Conservation (phyloP, 2,329 filamentous ascomycete genomes). For the Alternaria rosae region DNA sequence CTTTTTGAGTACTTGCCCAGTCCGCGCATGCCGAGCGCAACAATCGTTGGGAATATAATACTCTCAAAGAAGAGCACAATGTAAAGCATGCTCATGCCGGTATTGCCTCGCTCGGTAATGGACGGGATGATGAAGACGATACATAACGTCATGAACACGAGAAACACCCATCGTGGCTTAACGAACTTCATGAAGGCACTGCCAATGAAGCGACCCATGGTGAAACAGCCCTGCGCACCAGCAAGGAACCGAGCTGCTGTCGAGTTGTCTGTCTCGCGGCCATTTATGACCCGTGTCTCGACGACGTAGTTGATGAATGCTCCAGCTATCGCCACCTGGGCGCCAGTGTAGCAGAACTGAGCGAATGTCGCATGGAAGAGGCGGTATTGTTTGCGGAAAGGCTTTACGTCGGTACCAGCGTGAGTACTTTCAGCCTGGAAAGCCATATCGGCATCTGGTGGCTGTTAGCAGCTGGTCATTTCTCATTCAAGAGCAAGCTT, state of each 20-base stretch:
- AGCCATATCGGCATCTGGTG: slow-evolving; percentile 60
- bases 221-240: slow-evolving; percentile 76
- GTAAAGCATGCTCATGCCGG: slow-evolving; percentile 68
- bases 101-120: slow-evolving; percentile 61
- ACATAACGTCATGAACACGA: slow-evolving; percentile 66
- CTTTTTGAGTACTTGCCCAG: slow-evolving; percentile 79
- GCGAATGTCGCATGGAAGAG: slow-evolving; percentile 78
- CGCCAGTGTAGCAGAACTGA: slow-evolving; percentile 82
- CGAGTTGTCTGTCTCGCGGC: slow-evolving; percentile 50
- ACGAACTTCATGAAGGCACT: slow-evolving; percentile 70
- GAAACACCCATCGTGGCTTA: slow-evolving; percentile 73
- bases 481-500: not conserved
- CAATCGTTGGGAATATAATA: slow-evolving; percentile 83
- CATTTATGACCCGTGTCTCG: slow-evolving; percentile 52
- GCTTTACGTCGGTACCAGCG: slow-evolving; percentile 53
- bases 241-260: slow-evolving; percentile 73
- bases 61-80: slow-evolving; percentile 83
- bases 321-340: slow-evolving; percentile 66
- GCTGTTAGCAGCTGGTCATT: not conserved
- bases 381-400: slow-evolving; percentile 69
- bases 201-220: slow-evolving; percentile 74
- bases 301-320: slow-evolving; percentile 56
- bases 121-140: slow-evolving; percentile 66
- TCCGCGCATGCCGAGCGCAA: slow-evolving; percentile 78
- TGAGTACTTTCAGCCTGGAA: slow-evolving; percentile 55